These are phyloP conservation scores for Cutaneotrichosporon sp. DNA, from an alignment of 1,284 basidiomycete species.

Conservation along the genomic window DNA sequence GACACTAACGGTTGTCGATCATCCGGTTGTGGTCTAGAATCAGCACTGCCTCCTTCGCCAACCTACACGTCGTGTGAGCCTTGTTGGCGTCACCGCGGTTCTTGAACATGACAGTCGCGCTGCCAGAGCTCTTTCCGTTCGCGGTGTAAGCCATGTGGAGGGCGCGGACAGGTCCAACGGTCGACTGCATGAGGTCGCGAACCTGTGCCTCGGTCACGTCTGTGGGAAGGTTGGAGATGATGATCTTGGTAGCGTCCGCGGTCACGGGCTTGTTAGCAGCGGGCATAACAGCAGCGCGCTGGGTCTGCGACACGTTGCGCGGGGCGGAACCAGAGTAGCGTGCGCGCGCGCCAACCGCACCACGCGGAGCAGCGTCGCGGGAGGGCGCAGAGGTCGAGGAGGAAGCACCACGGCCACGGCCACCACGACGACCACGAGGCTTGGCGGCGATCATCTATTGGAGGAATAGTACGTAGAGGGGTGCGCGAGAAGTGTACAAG, in stretches of 20 bases:
- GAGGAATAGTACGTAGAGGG: neutral
- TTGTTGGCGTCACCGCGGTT: constrained; percentile 85
- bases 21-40: constrained; percentile 82
- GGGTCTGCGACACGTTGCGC: constrained; percentile 23
- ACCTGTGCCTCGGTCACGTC: constrained; percentile 94
- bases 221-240: constrained; percentile 90
- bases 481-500: neutral
- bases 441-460: constrained; percentile 71
- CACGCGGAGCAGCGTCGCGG: constrained; percentile 29
- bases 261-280: constrained; percentile 53
- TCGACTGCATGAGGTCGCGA: constrained; percentile 88
- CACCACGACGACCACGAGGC: constrained; percentile 54
- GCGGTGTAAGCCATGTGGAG: constrained; percentile 83
- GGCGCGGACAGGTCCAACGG: constrained; percentile 81
- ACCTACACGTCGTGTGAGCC: constrained; percentile 75
- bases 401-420: constrained; percentile 53
- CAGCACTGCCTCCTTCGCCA: neutral
- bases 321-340: constrained; percentile 47
- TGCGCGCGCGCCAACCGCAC: constrained; percentile 57
- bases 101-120: constrained; percentile 82
- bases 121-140: constrained; percentile 82
- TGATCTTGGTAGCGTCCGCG: constrained; percentile 76
- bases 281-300: constrained; percentile 30
- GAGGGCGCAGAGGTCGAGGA: constrained; percentile 48
- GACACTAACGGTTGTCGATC: constrained; percentile 99